phyloP scores from a whole-genome alignment of 805 yeast species.

The Candida hungchunana region DNA sequence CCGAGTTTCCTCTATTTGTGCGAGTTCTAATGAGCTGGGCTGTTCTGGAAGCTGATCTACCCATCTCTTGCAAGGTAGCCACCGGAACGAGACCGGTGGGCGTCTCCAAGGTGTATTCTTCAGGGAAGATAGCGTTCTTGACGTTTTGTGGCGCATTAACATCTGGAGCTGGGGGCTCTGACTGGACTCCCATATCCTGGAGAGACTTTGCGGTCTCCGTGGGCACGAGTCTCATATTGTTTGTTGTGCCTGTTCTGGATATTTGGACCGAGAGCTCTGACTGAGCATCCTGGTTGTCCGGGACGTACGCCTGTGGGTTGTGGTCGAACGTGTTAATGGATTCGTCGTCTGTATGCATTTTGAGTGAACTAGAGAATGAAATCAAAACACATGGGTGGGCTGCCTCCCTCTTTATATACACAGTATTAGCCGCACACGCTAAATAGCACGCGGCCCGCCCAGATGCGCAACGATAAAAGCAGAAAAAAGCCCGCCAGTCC shows the following conservation, averaged over 20 bases:
- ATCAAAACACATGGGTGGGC: background rate
- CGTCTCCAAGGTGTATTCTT: slow-evolving; percentile 87
- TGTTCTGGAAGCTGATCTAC: slow-evolving; percentile 40
- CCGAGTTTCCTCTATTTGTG: slow-evolving; percentile 21
- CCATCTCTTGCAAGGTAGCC: slow-evolving; percentile 61
- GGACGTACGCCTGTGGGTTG: slow-evolving; percentile 37
- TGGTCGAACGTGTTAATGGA: slow-evolving; percentile 22
- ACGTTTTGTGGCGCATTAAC: slow-evolving; percentile 50
- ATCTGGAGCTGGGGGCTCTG: slow-evolving; percentile 51
- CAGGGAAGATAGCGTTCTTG: slow-evolving; percentile 78
- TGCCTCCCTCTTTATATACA: too few relatives aligned
- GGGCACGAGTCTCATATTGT: slow-evolving; percentile 36
- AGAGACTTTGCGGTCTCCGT: slow-evolving; percentile 77
- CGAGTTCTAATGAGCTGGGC: slow-evolving; percentile 33
- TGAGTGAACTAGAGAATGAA: background rate
- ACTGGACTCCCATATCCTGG: slow-evolving; percentile 54
- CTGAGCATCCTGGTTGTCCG: slow-evolving; percentile 42
- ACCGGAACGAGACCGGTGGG: slow-evolving; percentile 85
- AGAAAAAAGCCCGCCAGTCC: too few relatives aligned
- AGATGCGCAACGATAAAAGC: too few relatives aligned
- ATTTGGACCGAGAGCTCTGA: slow-evolving; percentile 34
- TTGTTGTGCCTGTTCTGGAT: slow-evolving; percentile 21
- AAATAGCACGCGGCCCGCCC: too few relatives aligned
- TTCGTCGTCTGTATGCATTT: slow-evolving; percentile 19
- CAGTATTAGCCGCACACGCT: too few relatives aligned